Conservation (phyloP, 2,329 filamentous ascomycete species). For the Chalara sp. region DNA sequence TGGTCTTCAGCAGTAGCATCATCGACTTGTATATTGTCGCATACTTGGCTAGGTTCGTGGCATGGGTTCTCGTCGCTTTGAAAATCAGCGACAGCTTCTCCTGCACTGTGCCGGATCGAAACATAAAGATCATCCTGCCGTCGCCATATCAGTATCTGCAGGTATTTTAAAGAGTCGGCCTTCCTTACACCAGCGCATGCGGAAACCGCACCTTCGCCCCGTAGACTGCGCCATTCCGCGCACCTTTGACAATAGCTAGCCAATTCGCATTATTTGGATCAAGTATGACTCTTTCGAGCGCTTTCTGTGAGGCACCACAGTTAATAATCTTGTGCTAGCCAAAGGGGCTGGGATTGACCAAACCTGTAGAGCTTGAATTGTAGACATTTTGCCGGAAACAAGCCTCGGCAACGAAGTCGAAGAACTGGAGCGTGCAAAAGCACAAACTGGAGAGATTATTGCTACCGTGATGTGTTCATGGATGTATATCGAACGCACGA, state of each 20-base stretch:
- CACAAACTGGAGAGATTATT: conserved; percentile 5
- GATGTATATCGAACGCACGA: no score
- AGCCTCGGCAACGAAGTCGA: conserved; percentile 20
- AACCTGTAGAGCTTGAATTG: conserved; percentile 22
- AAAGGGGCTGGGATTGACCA: background rate
- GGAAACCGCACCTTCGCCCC: conserved; percentile 97
- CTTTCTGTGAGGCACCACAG: conserved; percentile 16
- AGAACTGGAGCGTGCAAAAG: background rate
- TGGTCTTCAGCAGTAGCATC: conserved; percentile 67
- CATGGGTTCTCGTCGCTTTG: conserved; percentile 83
- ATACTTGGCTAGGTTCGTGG: conserved; percentile 85
- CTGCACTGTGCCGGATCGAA: conserved; percentile 77
- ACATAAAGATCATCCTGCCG: conserved; percentile 86
- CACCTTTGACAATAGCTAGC: conserved; percentile 80
- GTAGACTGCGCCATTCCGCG: conserved; percentile 95
- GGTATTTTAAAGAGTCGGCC: background rate
- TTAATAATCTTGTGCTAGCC: no score
- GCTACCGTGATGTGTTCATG: conserved; percentile 18
- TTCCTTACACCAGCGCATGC: conserved; percentile 79
- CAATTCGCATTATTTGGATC: conserved; percentile 81
- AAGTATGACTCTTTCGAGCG: conserved; percentile 69
- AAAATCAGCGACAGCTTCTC: conserved; percentile 75
- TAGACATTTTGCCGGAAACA: conserved; percentile 18
- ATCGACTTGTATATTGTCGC: conserved; percentile 82
- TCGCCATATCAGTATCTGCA: background rate